Percentiles rank a stretch among this genome's conserved stretches.
Conservation (phyloP, 2,329 filamentous ascomycete genomes). For the Ambrosiella cleistominuta region DNA sequence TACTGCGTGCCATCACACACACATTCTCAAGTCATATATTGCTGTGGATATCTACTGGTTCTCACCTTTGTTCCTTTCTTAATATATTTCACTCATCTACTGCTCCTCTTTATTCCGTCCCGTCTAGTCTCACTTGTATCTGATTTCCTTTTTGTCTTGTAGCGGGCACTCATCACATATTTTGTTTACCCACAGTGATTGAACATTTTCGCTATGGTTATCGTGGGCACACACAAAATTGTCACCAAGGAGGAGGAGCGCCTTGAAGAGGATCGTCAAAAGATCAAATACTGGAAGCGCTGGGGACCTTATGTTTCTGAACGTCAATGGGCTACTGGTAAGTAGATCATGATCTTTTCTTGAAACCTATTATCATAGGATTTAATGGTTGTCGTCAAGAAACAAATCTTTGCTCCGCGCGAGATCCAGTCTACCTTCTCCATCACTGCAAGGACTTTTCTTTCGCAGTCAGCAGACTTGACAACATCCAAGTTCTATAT, state of each 20-base stretch:
- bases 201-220: conserved; percentile 47
- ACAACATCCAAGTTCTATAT: too few species aligned
- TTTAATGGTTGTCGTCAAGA: neutral
- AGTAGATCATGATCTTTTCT: conserved; percentile 17
- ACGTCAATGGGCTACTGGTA: conserved; percentile 87
- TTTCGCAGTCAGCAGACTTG: too few species aligned
- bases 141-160: neutral
- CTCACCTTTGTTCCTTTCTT: neutral
- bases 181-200: neutral
- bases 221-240: conserved; percentile 75
- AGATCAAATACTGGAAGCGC: conserved; percentile 90
- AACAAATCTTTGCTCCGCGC: neutral
- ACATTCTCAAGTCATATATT: neutral
- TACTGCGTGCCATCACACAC: neutral
- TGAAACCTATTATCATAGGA: neutral
- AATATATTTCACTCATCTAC: neutral
- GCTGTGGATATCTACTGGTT: neutral
- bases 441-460: too few species aligned
- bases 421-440: too few species aligned
- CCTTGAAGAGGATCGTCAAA: conserved; percentile 67
- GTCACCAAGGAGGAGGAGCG: conserved; percentile 81
- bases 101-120: neutral
- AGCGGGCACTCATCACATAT: neutral
- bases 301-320: conserved; percentile 92
- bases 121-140: neutral